Evolutionary conservation across 1,284 basidiomycete species (phyloP).

Genomic region (Neotropicomus parvogracilis): DNA sequence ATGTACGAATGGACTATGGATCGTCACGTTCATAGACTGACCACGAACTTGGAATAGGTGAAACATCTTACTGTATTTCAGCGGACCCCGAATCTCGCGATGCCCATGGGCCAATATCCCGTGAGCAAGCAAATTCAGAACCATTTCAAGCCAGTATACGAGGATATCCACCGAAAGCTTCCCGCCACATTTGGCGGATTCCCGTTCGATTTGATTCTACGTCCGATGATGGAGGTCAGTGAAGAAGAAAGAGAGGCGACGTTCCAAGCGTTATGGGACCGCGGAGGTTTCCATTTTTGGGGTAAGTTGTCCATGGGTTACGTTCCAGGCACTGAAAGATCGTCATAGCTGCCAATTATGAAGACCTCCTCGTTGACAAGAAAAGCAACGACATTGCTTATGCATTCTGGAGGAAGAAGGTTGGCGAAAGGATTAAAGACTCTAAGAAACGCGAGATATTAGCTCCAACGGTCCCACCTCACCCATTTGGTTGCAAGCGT

Average conservation of each 20-base stretch:
- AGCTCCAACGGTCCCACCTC: slow-evolving; percentile 12
- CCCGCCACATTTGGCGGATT: background rate
- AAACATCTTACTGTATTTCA: slow-evolving; percentile 19
- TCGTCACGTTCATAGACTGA: too few species aligned
- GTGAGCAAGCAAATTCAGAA: slow-evolving; percentile 9
- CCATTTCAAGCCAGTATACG: slow-evolving; percentile 17
- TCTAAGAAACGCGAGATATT: slow-evolving; percentile 15
- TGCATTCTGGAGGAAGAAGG: slow-evolving; percentile 8
- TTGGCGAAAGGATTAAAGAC: slow-evolving; percentile 12
- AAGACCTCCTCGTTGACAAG: background rate
- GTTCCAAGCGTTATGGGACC: slow-evolving; percentile 13
- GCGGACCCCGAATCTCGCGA: slow-evolving; percentile 18
- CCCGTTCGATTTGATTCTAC: background rate
- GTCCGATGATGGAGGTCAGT: slow-evolving; percentile 1
- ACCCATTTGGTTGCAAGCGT: slow-evolving; percentile 17
- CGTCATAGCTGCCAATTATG: background rate
- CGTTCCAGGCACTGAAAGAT: background rate
- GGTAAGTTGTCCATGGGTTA: background rate
- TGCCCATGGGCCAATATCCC: slow-evolving; percentile 14
- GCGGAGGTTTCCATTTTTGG: slow-evolving; percentile 8
- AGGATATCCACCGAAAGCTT: slow-evolving; percentile 10
- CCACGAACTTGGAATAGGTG: slow-evolving; percentile 4
- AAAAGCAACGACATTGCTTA: background rate
- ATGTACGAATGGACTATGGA: slow-evolving; percentile 1
- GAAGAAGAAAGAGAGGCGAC: slow-evolving; percentile 11